These are phyloP conservation scores for Primulina huaijiensis DNA, from an alignment of 257 asterid genomes.

Conservation along the genomic window DNA sequence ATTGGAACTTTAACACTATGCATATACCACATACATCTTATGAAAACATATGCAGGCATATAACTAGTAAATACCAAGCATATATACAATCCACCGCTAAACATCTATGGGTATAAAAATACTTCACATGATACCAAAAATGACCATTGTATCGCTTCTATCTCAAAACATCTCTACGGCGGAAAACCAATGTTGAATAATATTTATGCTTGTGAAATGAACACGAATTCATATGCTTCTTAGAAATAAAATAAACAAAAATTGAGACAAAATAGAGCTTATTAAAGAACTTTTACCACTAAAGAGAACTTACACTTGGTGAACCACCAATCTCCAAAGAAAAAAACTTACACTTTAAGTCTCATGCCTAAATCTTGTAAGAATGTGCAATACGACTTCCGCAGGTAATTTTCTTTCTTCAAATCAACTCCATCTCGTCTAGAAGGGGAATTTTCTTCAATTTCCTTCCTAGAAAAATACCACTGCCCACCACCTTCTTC, in stretches of 20 bases:
- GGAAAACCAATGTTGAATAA: not conserved
- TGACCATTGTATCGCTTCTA: constrained; percentile 2
- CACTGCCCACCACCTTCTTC: constrained; percentile 69
- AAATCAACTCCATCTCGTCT: constrained; percentile 76
- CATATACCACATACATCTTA: not conserved
- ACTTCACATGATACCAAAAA: not conserved
- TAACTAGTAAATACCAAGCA: constrained; percentile 1
- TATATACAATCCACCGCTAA: not conserved
- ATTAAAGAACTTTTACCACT: constrained; percentile 11
- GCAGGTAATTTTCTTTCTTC: constrained; percentile 78
- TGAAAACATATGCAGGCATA: constrained; percentile 1
- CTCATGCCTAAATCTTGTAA: constrained; percentile 91
- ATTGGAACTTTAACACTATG: not conserved
- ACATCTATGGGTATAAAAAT: not conserved
- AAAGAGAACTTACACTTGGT: not conserved
- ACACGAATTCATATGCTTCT: constrained; percentile 7
- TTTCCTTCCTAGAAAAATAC: constrained; percentile 82
- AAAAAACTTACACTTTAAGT: constrained; percentile 78
- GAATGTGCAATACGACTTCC: constrained; percentile 80
- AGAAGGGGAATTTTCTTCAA: constrained; percentile 87
- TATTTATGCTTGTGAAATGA: not conserved
- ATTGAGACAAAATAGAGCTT: constrained; percentile 17
- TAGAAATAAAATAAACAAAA: constrained; percentile 3
- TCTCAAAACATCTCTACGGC: not conserved
- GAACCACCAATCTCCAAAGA: constrained; percentile 4